These are phyloP conservation scores for Pachysandra terminalis DNA, from an alignment of 164 flowering plant species.

Conservation along the genomic window DNA sequence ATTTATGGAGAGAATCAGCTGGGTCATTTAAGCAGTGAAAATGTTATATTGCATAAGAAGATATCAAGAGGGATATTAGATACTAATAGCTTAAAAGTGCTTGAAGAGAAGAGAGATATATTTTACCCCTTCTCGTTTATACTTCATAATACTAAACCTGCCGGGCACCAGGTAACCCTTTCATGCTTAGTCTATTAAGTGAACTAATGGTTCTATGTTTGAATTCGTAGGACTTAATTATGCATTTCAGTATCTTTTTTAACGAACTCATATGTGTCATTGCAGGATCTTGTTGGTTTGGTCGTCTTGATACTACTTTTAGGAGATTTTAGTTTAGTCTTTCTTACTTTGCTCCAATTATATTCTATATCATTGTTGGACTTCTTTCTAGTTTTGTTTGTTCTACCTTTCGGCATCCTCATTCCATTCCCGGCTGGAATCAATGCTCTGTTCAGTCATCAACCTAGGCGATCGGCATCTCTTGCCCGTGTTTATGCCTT, in stretches of 20 bases:
- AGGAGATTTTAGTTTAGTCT: conserved; percentile 86
- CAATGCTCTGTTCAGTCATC: conserved; percentile 89
- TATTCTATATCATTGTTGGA: conserved; percentile 74
- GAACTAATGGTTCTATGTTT: background rate
- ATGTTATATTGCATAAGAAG: conserved; percentile 28
- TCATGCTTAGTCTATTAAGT: conserved; percentile 1
- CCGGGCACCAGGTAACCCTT: conserved; percentile 92
- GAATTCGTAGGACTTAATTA: background rate
- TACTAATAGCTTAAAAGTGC: conserved; percentile 46
- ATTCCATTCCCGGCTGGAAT: conserved; percentile 94
- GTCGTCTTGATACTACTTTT: conserved; percentile 72
- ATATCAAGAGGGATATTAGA: conserved; percentile 58
- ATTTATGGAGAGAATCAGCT: conserved; percentile 23
- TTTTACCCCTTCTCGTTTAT: conserved; percentile 67
- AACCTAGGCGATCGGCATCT: conserved; percentile 82
- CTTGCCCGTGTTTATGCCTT: conserved; percentile 89
- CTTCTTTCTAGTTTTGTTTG: conserved; percentile 58
- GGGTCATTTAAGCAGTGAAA: conserved; percentile 33
- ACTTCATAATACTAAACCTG: conserved; percentile 85
- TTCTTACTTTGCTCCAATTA: conserved; percentile 79
- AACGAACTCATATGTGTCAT: background rate
- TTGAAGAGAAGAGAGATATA: conserved; percentile 72
- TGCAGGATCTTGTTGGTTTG: conserved; percentile 98
- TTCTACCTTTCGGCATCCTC: conserved; percentile 80
- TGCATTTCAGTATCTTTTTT: background rate